Conservation (phyloP, 139 green algal genomes). For the Prasinococcaceae sp. region DNA sequence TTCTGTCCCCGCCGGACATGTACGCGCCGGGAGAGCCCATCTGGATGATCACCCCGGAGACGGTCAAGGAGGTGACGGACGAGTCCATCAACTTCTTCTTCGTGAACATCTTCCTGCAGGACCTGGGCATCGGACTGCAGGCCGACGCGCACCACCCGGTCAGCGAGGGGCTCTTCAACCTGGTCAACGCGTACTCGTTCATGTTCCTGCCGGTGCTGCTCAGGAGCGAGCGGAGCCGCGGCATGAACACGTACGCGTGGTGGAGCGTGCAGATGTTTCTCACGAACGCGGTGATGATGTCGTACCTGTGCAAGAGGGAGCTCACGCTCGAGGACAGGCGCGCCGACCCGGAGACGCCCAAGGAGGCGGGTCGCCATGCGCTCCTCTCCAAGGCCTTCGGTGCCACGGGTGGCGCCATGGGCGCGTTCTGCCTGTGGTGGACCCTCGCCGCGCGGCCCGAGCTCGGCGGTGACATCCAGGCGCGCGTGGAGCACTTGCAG, state of each 20-base stretch:
- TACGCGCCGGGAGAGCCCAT: conserved; percentile 11
- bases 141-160: conserved; percentile 5
- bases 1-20: not conserved
- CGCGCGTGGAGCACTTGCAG: not conserved
- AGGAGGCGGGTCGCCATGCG: not conserved
- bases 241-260: not conserved
- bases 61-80: conserved; percentile 12
- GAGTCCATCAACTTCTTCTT: conserved; percentile 22
- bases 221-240: conserved; percentile 2
- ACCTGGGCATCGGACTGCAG: conserved; percentile 10
- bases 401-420: not conserved
- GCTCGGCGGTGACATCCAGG: not conserved
- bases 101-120: conserved; percentile 9
- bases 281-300: conserved; percentile 16
- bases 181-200: conserved; percentile 13
- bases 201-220: conserved; percentile 16
- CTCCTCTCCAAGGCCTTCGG: conserved; percentile 8
- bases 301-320: no score
- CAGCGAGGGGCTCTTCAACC: conserved; percentile 15
- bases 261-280: conserved; percentile 21
- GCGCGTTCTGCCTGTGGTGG: conserved; percentile 1
- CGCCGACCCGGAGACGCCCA: not conserved
- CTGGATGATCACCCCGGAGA: conserved; percentile 12
- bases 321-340: no score
- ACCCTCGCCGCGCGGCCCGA: not conserved